A percentile compares a stretch with the other conserved stretches of the same genome.
Evolutionary conservation across 2,329 filamentous ascomycete species (phyloP).

Genomic region (Apiospora sp.): DNA sequence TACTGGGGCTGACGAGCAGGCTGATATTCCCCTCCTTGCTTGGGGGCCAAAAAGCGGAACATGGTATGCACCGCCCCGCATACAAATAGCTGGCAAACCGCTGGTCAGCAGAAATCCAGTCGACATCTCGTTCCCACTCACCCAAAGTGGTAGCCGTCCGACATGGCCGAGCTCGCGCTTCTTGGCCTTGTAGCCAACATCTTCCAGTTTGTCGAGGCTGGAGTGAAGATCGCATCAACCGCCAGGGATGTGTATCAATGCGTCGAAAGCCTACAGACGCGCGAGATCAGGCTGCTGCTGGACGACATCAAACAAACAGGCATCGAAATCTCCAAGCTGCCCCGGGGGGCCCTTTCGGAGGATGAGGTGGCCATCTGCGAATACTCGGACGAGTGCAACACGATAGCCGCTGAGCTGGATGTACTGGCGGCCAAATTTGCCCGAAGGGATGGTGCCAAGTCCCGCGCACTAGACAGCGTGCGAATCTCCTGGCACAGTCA

Average conservation of each 20-base stretch:
- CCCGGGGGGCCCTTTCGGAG: neutral
- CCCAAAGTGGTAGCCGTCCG: neutral
- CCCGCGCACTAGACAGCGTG: neutral
- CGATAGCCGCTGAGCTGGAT: neutral
- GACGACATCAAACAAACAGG: neutral
- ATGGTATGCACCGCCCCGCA: neutral
- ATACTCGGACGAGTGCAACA: neutral
- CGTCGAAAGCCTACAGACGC: neutral
- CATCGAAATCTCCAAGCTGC: neutral
- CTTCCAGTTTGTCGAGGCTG: neutral
- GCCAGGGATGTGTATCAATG: neutral
- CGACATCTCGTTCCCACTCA: neutral
- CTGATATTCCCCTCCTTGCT: neutral
- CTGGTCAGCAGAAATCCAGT: neutral
- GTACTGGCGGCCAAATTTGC: neutral
- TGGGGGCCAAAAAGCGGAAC: neutral
- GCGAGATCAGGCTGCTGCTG: neutral
- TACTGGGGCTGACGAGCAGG: neutral
- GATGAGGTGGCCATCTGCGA: neutral
- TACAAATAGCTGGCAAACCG: neutral
- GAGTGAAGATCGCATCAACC: neutral
- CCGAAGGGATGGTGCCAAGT: neutral
- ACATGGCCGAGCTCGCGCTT: neutral
- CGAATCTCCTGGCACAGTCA: neutral
- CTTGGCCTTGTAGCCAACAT: constrained; percentile 8